A percentile compares a stretch with the other conserved stretches of the same genome.
These are phyloP conservation scores for Apophysomyces ossiformis DNA, from an alignment of 371 early-diverging fungal species.

Conservation along the genomic window DNA sequence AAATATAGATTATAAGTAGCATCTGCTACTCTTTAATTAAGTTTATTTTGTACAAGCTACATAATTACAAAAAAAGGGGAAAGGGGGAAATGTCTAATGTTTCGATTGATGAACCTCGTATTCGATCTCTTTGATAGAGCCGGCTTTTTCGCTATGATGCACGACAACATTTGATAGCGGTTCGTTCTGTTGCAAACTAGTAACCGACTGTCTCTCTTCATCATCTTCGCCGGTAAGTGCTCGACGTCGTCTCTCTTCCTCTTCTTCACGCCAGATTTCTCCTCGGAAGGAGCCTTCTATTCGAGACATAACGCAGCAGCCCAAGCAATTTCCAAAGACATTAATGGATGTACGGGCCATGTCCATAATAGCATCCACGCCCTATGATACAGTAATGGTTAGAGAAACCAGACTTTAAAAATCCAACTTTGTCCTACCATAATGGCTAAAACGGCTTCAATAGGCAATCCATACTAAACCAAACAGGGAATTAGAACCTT, in stretches of 20 bases:
- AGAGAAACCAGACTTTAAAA: not conserved
- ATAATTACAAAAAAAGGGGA: too few relatives aligned
- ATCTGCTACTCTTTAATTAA: constrained; percentile 3
- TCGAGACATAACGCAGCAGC: constrained; percentile 71
- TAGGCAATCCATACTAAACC: constrained; percentile 57
- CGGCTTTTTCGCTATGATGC: constrained; percentile 4
- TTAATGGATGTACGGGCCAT: constrained; percentile 82
- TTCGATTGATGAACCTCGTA: constrained; percentile 3
- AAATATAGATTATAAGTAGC: not conserved
- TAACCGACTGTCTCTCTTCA: not conserved
- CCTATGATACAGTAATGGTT: not conserved
- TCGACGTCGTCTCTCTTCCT: constrained; percentile 43
- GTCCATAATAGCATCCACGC: constrained; percentile 81
- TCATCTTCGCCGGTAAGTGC: constrained; percentile 19
- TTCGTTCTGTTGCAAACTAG: not conserved
- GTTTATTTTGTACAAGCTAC: not conserved
- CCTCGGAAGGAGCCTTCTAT: constrained; percentile 78
- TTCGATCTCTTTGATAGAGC: not conserved
- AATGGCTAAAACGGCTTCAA: constrained; percentile 63
- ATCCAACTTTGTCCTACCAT: constrained; percentile 30
- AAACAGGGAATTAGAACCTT: constrained; percentile 2
- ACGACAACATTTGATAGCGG: not conserved
- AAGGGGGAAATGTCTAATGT: not conserved
- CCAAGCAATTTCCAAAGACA: constrained; percentile 77
- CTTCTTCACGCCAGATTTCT: constrained; percentile 49